Percentiles rank a stretch among this genome's conserved stretches.
Evolutionary conservation across 495 filamentous ascomycete genomes (phyloP).

Genomic region (Penicillium verhagenii): DNA sequence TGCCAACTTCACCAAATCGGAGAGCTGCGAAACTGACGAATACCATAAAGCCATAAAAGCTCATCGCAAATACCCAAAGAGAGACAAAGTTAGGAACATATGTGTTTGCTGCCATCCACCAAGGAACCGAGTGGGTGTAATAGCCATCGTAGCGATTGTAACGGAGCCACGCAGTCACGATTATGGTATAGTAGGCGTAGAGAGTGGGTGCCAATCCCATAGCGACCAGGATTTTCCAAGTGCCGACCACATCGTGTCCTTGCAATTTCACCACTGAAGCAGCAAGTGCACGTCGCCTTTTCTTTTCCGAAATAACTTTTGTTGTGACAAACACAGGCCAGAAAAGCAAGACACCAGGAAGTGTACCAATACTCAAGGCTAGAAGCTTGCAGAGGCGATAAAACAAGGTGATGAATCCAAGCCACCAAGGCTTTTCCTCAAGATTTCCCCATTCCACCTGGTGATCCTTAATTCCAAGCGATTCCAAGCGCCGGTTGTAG

Average conservation of each 20-base stretch:
- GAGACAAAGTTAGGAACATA: constrained; percentile 71
- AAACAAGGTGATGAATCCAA: constrained; percentile 70
- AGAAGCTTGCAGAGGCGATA: constrained; percentile 76
- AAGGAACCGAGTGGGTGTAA: constrained; percentile 27
- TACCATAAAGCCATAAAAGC: constrained; percentile 72
- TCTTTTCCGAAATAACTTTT: constrained; percentile 84
- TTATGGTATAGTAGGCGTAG: constrained; percentile 73
- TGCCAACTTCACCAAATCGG: constrained; percentile 86
- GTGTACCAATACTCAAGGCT: constrained; percentile 72
- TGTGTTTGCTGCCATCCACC: constrained; percentile 30
- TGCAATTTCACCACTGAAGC: constrained; percentile 91
- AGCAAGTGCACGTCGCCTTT: constrained; percentile 83
- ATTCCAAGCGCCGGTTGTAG: constrained; percentile 84
- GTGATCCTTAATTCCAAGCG: constrained; percentile 85
- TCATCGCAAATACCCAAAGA: constrained; percentile 62
- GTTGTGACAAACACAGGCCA: constrained; percentile 84
- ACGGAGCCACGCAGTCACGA: constrained; percentile 73
- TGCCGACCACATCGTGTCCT: constrained; percentile 90
- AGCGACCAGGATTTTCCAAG: constrained; percentile 96
- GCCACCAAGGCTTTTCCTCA: constrained; percentile 54
- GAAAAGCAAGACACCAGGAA: constrained; percentile 86
- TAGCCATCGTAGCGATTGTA: constrained; percentile 73
- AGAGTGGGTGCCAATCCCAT: constrained; percentile 82
- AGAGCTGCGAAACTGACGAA: constrained; percentile 83
- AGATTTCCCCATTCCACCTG: constrained; percentile 90